Conservation (phyloP, 305 asterid genomes). For the Euphrasia arctica region DNA sequence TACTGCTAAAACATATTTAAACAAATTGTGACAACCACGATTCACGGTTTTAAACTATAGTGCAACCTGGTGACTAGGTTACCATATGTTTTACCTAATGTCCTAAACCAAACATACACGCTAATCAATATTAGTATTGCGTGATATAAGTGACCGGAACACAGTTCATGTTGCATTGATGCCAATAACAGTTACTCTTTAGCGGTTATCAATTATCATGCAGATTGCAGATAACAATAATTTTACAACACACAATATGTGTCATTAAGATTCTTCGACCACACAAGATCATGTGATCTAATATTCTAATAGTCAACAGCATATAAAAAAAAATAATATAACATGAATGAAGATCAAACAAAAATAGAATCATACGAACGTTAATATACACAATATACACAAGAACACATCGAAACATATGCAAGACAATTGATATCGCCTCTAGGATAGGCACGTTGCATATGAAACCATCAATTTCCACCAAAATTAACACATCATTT, state of each 20-base stretch:
- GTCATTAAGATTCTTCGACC: slow-evolving; percentile 1
- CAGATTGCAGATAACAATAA: slow-evolving; percentile 3
- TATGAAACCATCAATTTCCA: neutral
- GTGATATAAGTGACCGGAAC: neutral
- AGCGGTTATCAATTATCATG: neutral
- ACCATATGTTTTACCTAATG: slow-evolving; percentile 5
- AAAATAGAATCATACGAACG: neutral
- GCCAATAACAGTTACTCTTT: neutral
- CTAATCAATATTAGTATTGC: neutral
- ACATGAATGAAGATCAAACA: neutral
- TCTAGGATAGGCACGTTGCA: neutral
- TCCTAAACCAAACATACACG: slow-evolving; percentile 6
- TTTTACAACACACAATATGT: slow-evolving; percentile 6
- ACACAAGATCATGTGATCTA: slow-evolving; percentile 5
- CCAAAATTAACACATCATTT: neutral
- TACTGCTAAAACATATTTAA: no score
- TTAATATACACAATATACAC: neutral
- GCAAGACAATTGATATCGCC: neutral
- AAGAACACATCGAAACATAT: neutral
- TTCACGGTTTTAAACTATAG: neutral
- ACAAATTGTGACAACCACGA: neutral
- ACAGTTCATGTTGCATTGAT: neutral
- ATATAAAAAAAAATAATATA: neutral
- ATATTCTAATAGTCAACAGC: slow-evolving; percentile 1
- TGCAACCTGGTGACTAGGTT: slow-evolving; percentile 2